Percentiles rank a stretch among this genome's conserved stretches.
These are phyloP conservation scores for Penicillium sp. DNA, from an alignment of 2,329 filamentous ascomycete genomes.

Conservation along the genomic window DNA sequence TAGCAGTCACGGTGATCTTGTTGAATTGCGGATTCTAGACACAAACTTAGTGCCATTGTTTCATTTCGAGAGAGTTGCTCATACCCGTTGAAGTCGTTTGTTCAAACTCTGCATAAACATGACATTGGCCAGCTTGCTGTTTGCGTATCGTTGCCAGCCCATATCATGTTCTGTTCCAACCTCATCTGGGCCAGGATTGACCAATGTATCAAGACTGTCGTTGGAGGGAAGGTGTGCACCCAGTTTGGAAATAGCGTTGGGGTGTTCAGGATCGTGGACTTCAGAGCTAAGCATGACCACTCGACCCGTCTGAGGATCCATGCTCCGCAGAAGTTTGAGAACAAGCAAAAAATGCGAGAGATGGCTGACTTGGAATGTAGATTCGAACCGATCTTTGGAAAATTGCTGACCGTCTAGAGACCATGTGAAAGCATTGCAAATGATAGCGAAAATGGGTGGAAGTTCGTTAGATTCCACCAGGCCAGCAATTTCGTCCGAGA, in stretches of 20 bases:
- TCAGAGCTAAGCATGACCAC: constrained; percentile 10
- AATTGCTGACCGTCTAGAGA: constrained; percentile 3
- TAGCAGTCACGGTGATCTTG: constrained; percentile 9
- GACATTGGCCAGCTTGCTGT: constrained; percentile 12
- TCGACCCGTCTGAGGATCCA: constrained; percentile 7
- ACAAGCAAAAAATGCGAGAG: constrained; percentile 10
- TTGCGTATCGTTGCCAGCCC: constrained; percentile 12
- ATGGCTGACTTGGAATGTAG: constrained; percentile 12
- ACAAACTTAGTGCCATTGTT: neutral
- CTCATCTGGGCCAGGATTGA: constrained; percentile 2
- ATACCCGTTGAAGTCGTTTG: constrained; percentile 4
- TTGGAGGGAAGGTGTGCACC: neutral
- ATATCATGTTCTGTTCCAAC: constrained; percentile 9
- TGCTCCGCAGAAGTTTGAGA: constrained; percentile 5
- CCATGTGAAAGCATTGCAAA: constrained; percentile 15
- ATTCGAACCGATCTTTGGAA: constrained; percentile 6
- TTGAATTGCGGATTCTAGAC: neutral
- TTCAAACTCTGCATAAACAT: constrained; percentile 14
- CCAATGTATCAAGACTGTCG: neutral
- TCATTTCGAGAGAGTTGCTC: neutral
- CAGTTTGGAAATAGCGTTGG: constrained; percentile 1
- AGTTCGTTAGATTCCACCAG: constrained; percentile 1
- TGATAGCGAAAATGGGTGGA: constrained; percentile 6
- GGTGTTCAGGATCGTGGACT: constrained; percentile 9
- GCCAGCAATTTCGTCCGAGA: neutral